Evolutionary conservation across 768 basidiomycete species (phyloP).

Genomic region (Russula brevipes): DNA sequence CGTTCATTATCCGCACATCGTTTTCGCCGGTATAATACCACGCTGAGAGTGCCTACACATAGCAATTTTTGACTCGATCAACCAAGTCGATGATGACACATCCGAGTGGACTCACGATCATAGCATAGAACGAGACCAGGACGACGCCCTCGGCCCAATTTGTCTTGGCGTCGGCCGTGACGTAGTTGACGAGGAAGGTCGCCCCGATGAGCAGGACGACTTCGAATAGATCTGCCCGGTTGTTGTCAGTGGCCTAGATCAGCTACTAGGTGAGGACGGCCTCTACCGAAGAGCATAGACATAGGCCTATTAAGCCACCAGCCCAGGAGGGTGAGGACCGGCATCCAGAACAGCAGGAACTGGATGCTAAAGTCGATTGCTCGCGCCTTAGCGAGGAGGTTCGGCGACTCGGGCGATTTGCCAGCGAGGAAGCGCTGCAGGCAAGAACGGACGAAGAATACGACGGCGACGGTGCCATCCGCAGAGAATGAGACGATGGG

Average conservation of each 20-base stretch:
- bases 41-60: slow-evolving; percentile 49
- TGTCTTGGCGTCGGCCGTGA: slow-evolving; percentile 72
- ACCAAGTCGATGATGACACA: background rate
- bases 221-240: slow-evolving; percentile 57
- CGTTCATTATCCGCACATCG: slow-evolving; percentile 41
- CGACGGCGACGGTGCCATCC: slow-evolving; percentile 57
- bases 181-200: slow-evolving; percentile 74
- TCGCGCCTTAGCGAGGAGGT: slow-evolving; percentile 57
- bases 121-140: slow-evolving; percentile 61
- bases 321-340: slow-evolving; percentile 58
- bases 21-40: slow-evolving; percentile 64
- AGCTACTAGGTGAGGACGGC: slow-evolving; percentile 11
- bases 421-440: slow-evolving; percentile 37
- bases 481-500: slow-evolving; percentile 71
- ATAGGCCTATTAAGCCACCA: slow-evolving; percentile 64
- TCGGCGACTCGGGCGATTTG: slow-evolving; percentile 39
- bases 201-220: slow-evolving; percentile 59
- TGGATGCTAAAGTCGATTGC: slow-evolving; percentile 77
- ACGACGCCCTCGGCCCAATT: slow-evolving; percentile 73
- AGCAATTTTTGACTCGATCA: too few relatives aligned
- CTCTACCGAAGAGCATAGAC: slow-evolving; percentile 58
- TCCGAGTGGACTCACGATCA: slow-evolving; percentile 44
- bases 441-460: slow-evolving; percentile 48
- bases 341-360: slow-evolving; percentile 79
- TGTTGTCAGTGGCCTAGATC: background rate